Evolutionary conservation across 2,329 filamentous ascomycete species (phyloP).

Genomic region (Fusarium mundagurra): DNA sequence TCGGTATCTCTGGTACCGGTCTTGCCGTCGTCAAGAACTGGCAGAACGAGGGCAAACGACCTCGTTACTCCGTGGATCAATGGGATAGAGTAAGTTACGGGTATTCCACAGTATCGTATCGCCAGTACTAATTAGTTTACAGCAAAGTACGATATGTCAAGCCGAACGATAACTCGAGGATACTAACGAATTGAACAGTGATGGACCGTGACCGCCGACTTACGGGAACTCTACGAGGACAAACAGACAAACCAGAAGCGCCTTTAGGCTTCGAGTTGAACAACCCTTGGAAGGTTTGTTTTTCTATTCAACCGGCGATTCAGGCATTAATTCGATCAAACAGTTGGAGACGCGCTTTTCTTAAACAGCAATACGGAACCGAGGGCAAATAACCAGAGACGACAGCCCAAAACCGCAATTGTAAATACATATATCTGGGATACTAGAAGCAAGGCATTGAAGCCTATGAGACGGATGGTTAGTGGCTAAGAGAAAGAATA

Average conservation of each 20-base stretch:
- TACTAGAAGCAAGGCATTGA: constrained; percentile 1
- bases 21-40: constrained; percentile 65
- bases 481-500: constrained; percentile 26
- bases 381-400: constrained; percentile 15
- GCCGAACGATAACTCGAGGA: neutral
- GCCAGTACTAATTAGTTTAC: constrained; percentile 44
- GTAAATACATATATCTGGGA: constrained; percentile 35
- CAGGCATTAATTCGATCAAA: neutral
- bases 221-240: constrained; percentile 67
- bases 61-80: constrained; percentile 68
- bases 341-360: constrained; percentile 65
- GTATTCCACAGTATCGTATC: neutral
- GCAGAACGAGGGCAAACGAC: constrained; percentile 69
- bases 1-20: constrained; percentile 67
- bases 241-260: constrained; percentile 64
- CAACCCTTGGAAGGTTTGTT: constrained; percentile 70
- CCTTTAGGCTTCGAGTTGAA: constrained; percentile 70
- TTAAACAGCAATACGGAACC: constrained; percentile 44
- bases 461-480: neutral
- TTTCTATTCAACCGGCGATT: neutral
- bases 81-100: constrained; percentile 66
- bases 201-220: constrained; percentile 72
- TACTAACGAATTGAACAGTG: constrained; percentile 56
- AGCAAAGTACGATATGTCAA: constrained; percentile 63
- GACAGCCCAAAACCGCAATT: constrained; percentile 21